Evolutionary conservation across 176 grass and related monocot genomes (phyloP).

Genomic region (Dendrocalamus sinicus): DNA sequence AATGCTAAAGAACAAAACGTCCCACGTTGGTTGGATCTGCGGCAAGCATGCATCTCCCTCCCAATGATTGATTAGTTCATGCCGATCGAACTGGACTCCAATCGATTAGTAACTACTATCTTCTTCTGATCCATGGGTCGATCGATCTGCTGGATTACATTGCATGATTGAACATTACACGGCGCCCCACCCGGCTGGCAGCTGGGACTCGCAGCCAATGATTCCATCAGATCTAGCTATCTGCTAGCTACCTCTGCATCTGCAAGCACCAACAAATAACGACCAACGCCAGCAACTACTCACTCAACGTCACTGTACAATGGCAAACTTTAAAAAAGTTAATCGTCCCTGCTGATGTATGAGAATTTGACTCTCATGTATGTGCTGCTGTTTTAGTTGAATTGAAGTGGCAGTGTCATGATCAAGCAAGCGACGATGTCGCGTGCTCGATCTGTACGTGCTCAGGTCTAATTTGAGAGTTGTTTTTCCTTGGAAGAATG

Average conservation of each 20-base stretch:
- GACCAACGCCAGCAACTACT: slow-evolving; percentile 10
- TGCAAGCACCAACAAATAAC: slow-evolving; percentile 19
- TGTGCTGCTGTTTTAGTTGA: too few species aligned
- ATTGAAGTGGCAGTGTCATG: neutral
- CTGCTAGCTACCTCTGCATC: neutral
- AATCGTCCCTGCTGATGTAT: too few species aligned
- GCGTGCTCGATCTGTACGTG: too few species aligned
- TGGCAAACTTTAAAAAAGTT: too few species aligned
- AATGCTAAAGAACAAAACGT: slow-evolving; percentile 14
- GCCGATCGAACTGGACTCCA: slow-evolving; percentile 19
- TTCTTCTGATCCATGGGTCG: neutral
- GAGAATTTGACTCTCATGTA: neutral
- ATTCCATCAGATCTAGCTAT: neutral
- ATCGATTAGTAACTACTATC: neutral
- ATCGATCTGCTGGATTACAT: too few species aligned
- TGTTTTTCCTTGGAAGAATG: too few species aligned
- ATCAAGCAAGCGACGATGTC: neutral
- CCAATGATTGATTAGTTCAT: slow-evolving; percentile 14
- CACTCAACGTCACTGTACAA: neutral
- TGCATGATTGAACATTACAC: neutral
- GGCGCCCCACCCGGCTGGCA: neutral
- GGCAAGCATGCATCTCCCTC: neutral
- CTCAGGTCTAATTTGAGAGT: too few species aligned
- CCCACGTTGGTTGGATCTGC: neutral
- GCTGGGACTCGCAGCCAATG: neutral